These are phyloP conservation scores for Curvularia lunata DNA, from an alignment of 2,329 filamentous ascomycete genomes.

Conservation along the genomic window DNA sequence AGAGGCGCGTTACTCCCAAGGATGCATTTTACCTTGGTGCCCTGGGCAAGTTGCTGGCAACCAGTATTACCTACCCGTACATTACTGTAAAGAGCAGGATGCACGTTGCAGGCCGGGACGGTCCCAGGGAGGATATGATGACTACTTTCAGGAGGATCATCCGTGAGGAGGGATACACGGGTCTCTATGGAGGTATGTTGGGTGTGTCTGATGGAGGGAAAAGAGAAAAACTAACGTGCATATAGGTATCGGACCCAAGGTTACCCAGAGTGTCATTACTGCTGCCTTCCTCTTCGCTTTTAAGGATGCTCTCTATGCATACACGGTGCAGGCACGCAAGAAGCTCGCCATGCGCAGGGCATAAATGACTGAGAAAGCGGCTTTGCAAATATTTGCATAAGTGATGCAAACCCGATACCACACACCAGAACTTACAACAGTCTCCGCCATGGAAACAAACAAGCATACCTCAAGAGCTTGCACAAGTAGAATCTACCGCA, in stretches of 20 bases:
- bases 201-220: rapidly evolving
- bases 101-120: slow-evolving; percentile 82
- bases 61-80: slow-evolving; percentile 94
- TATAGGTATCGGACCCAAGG: slow-evolving; percentile 90
- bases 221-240: slow-evolving; percentile 11
- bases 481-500: neutral
- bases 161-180: slow-evolving; percentile 85
- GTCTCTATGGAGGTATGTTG: slow-evolving; percentile 84
- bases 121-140: slow-evolving; percentile 80
- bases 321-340: slow-evolving; percentile 71
- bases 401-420: neutral
- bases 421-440: neutral
- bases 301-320: slow-evolving; percentile 93
- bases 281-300: slow-evolving; percentile 97
- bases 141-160: slow-evolving; percentile 80
- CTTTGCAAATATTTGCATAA: neutral
- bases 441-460: neutral
- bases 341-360: slow-evolving; percentile 35
- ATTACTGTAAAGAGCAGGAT: slow-evolving; percentile 98
- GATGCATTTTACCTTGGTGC: slow-evolving; percentile 92
- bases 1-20: slow-evolving; percentile 77
- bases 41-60: slow-evolving; percentile 92
- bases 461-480: neutral
- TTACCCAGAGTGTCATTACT: slow-evolving; percentile 95
- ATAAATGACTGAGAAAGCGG: neutral